phyloP scores from a whole-genome alignment of 139 green algal species.

The Picochlorum costavermella region DNA sequence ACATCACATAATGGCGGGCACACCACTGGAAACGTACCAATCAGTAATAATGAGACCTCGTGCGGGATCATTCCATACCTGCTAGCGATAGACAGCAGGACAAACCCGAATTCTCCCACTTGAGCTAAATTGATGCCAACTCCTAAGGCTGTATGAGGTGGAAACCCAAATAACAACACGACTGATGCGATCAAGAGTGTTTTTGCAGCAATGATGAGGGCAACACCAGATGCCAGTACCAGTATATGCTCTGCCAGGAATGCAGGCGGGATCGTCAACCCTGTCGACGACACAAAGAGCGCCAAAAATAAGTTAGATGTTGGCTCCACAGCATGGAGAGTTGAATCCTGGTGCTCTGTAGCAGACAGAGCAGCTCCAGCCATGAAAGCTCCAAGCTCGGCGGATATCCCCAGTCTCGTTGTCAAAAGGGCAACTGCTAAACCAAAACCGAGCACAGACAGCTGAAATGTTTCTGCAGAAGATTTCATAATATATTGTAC shows the following conservation, averaged over 20 bases:
- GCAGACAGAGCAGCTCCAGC: constrained; percentile 69
- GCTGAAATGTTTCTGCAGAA: constrained; percentile 68
- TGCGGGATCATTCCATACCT: constrained; percentile 63
- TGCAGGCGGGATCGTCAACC: constrained; percentile 67
- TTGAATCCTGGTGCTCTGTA: constrained; percentile 46
- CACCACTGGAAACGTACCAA: constrained; percentile 22
- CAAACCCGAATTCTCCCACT: constrained; percentile 89
- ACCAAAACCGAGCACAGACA: constrained; percentile 72
- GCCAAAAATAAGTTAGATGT: constrained; percentile 74
- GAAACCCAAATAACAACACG: constrained; percentile 65
- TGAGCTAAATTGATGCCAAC: constrained; percentile 86
- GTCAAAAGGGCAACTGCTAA: constrained; percentile 50
- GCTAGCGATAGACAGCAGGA: constrained; percentile 79
- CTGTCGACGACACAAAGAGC: constrained; percentile 90
- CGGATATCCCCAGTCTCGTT: constrained; percentile 57
- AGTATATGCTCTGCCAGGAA: constrained; percentile 82
- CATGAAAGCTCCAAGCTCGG: constrained; percentile 89
- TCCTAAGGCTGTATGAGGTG: constrained; percentile 36
- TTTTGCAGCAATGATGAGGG: constrained; percentile 74
- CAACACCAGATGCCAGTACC: constrained; percentile 54
- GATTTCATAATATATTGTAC: constrained; percentile 37
- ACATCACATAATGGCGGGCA: background rate
- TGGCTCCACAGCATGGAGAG: constrained; percentile 32
- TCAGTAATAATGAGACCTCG: constrained; percentile 86
- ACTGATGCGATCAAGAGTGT: constrained; percentile 64